phyloP scores from a whole-genome alignment of 208 protist species.

The Trypanosoma scelopori region DNA sequence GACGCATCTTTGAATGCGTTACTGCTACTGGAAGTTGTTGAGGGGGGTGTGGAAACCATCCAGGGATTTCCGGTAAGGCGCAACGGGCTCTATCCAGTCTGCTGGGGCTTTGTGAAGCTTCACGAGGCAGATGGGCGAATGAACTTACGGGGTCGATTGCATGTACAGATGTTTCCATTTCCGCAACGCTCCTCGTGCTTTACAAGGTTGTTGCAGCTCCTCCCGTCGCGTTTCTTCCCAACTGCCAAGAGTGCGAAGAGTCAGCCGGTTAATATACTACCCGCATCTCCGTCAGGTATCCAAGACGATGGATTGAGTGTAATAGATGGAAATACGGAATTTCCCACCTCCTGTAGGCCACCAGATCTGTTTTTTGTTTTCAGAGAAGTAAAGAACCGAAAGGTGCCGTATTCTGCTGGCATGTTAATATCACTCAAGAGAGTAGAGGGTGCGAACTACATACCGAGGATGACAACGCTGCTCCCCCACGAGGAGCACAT shows the following conservation, averaged over 20 bases:
- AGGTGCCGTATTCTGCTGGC: slow-evolving; percentile 52
- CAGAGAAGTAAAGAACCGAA: slow-evolving; percentile 42
- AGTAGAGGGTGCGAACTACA: slow-evolving; percentile 7
- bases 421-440: slow-evolving; percentile 27
- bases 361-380: slow-evolving; percentile 58
- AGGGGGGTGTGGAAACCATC: slow-evolving; percentile 66
- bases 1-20: slow-evolving; percentile 36
- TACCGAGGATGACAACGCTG: slow-evolving; percentile 40
- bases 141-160: slow-evolving; percentile 30
- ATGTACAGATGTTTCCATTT: slow-evolving; percentile 80
- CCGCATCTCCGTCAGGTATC: neutral
- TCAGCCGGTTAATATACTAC: too few species aligned
- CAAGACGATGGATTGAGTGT: neutral
- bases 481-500: slow-evolving; percentile 70
- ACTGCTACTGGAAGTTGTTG: slow-evolving; percentile 82
- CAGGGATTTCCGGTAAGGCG: slow-evolving; percentile 51
- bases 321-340: neutral
- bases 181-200: slow-evolving; percentile 60
- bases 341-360: slow-evolving; percentile 5
- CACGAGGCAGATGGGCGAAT: slow-evolving; percentile 46
- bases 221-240: slow-evolving; percentile 37
- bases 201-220: slow-evolving; percentile 34
- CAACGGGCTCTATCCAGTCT: slow-evolving; percentile 61
- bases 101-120: slow-evolving; percentile 82
- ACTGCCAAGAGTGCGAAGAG: neutral